Evolutionary conservation across 2,329 filamentous ascomycete genomes (phyloP).

Genomic region (Colletotrichum tabaci): DNA sequence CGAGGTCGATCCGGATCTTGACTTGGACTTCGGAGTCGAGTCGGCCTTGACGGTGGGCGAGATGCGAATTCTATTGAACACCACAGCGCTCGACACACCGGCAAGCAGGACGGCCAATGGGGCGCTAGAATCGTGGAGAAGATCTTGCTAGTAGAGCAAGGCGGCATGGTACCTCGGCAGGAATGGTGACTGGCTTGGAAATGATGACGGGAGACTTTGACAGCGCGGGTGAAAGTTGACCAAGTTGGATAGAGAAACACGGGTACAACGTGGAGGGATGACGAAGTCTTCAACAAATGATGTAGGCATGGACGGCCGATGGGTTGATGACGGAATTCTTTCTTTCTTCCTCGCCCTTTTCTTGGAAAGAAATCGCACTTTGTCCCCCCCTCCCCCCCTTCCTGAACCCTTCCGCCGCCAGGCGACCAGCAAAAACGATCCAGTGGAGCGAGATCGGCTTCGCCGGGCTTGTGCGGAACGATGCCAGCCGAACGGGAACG

Average conservation of each 20-base stretch:
- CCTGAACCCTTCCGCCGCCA: neutral
- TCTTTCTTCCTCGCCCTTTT: neutral
- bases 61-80: constrained; percentile 18
- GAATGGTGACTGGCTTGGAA: neutral
- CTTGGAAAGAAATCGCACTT: neutral
- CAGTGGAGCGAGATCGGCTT: neutral
- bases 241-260: neutral
- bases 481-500: neutral
- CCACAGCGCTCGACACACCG: neutral
- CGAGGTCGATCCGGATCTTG: constrained; percentile 53
- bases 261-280: neutral
- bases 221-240: too few species aligned
- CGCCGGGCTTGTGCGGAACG: neutral
- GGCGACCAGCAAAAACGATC: neutral
- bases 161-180: neutral
- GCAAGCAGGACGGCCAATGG: constrained; percentile 12
- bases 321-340: neutral
- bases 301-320: neutral
- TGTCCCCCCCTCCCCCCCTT: neutral
- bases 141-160: neutral
- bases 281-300: neutral
- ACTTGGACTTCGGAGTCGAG: constrained; percentile 44
- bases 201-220: neutral
- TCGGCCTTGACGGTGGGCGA: constrained; percentile 28
- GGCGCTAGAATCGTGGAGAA: neutral